Percentiles rank a stretch among this genome's conserved stretches.
phyloP scores from a whole-genome alignment of 1,139 yeast genomes.

The Yamadazyma diddensiae region DNA sequence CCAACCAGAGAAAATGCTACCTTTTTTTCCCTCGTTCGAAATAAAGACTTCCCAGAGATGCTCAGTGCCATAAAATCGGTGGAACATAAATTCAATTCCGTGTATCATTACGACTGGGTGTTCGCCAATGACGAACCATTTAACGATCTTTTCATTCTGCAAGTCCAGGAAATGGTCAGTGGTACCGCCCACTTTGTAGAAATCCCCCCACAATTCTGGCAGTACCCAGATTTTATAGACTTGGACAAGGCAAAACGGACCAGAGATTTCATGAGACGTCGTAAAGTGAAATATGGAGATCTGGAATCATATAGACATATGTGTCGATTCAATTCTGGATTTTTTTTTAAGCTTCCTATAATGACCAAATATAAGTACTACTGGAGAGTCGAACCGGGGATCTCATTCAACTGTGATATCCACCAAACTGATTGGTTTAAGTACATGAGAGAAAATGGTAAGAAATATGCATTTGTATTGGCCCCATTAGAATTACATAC shows the following conservation, averaged over 20 bases:
- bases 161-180: slow-evolving; percentile 47
- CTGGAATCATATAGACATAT: slow-evolving; percentile 68
- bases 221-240: slow-evolving; percentile 28
- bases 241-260: slow-evolving; percentile 59
- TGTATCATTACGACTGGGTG: slow-evolving; percentile 87
- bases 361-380: slow-evolving; percentile 74
- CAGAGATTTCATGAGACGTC: slow-evolving; percentile 16
- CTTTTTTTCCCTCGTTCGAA: slow-evolving; percentile 70
- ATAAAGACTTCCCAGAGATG: slow-evolving; percentile 67
- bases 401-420: slow-evolving; percentile 79
- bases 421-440: slow-evolving; percentile 78
- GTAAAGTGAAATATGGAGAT: slow-evolving; percentile 68
- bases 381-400: slow-evolving; percentile 92
- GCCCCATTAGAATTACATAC: slow-evolving; percentile 68
- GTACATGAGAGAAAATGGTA: slow-evolving; percentile 65
- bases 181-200: slow-evolving; percentile 64
- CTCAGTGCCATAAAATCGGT: slow-evolving; percentile 62
- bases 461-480: slow-evolving; percentile 80
- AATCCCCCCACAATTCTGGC: slow-evolving; percentile 48
- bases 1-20: slow-evolving; percentile 43
- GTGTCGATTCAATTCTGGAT: slow-evolving; percentile 73
- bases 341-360: slow-evolving; percentile 69
- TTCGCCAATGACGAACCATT: slow-evolving; percentile 78
- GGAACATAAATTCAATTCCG: slow-evolving; percentile 81
- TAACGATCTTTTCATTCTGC: slow-evolving; percentile 52